phyloP scores from a whole-genome alignment of 179 eudicot genomes.

The Heliamphora pulchella region DNA sequence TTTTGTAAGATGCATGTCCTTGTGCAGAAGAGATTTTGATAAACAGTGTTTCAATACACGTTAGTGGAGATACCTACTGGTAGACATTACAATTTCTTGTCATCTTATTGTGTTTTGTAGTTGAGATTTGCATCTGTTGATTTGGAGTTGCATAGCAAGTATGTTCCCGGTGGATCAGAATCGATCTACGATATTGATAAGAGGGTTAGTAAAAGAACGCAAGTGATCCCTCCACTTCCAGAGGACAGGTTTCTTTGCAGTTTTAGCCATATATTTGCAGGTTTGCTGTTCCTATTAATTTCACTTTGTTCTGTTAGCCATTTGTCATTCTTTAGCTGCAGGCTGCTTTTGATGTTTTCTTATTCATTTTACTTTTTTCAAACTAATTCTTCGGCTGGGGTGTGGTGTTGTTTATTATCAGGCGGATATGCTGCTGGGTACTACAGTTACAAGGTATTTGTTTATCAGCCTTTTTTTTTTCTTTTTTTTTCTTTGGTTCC shows the following conservation, averaged over 20 bases:
- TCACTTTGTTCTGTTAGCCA: background rate
- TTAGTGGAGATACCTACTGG: background rate
- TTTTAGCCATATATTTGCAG: constrained; percentile 98
- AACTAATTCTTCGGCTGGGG: constrained; percentile 4
- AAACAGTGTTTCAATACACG: too few species aligned
- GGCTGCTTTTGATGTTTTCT: background rate
- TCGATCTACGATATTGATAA: constrained; percentile 82
- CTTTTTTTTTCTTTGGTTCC: background rate
- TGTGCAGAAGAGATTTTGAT: background rate
- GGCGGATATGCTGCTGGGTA: constrained; percentile 99
- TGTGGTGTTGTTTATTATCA: constrained; percentile 20
- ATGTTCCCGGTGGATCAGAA: constrained; percentile 77
- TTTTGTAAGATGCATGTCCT: too few species aligned
- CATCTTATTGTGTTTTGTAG: constrained; percentile 36
- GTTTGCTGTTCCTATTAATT: constrained; percentile 25
- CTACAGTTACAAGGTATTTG: constrained; percentile 91
- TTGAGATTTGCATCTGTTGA: constrained; percentile 69
- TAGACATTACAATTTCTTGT: constrained; percentile 5
- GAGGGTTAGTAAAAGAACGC: constrained; percentile 60
- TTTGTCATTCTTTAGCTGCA: background rate
- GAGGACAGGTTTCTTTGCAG: constrained; percentile 89
- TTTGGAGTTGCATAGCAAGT: constrained; percentile 82
- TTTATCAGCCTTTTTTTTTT: background rate
- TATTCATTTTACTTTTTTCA: background rate
- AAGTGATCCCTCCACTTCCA: constrained; percentile 80